Conservation (phyloP, 2,329 filamentous ascomycete species). For the Pseudopyricularia javanii region DNA sequence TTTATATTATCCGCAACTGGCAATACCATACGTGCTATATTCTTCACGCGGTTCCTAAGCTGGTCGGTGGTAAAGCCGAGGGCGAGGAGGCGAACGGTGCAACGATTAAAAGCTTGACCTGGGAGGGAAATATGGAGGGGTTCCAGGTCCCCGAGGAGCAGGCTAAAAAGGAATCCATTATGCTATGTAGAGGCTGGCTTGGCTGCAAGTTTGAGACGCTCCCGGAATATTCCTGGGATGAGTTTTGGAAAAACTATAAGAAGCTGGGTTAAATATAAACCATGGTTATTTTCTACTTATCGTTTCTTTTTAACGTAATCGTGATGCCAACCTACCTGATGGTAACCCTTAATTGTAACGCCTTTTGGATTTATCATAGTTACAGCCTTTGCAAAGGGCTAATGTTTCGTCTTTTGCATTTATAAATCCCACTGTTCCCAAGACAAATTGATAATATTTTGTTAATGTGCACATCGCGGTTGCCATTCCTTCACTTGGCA, state of each 20-base stretch:
- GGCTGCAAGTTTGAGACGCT: constrained; percentile 10
- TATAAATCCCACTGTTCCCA: too few species aligned
- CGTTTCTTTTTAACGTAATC: too few species aligned
- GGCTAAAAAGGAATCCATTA: constrained; percentile 11
- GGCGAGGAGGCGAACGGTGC: neutral
- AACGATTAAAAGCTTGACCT: constrained; percentile 7
- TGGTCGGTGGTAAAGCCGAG: too few species aligned
- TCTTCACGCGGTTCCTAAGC: constrained; percentile 5
- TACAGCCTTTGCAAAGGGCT: too few species aligned
- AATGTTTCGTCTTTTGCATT: too few species aligned
- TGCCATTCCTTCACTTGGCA: too few species aligned
- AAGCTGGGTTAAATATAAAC: constrained; percentile 5
- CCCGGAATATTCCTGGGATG: constrained; percentile 9
- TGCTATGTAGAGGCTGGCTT: constrained; percentile 8
- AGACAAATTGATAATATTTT: too few species aligned
- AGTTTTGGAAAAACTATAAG: constrained; percentile 7
- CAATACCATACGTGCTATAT: constrained; percentile 9
- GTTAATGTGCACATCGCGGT: too few species aligned
- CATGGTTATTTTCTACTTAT: too few species aligned
- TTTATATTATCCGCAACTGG: constrained; percentile 11
- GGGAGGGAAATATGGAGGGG: constrained; percentile 9
- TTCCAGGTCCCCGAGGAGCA: constrained; percentile 10
- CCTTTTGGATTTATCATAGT: too few species aligned
- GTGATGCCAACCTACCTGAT: too few species aligned
- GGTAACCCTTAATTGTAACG: too few species aligned